Evolutionary conservation across 2,329 filamentous ascomycete species (phyloP), one percentile per base, ranked within the genome.

Genomic region (Coniochaeta sp.): DNA sequence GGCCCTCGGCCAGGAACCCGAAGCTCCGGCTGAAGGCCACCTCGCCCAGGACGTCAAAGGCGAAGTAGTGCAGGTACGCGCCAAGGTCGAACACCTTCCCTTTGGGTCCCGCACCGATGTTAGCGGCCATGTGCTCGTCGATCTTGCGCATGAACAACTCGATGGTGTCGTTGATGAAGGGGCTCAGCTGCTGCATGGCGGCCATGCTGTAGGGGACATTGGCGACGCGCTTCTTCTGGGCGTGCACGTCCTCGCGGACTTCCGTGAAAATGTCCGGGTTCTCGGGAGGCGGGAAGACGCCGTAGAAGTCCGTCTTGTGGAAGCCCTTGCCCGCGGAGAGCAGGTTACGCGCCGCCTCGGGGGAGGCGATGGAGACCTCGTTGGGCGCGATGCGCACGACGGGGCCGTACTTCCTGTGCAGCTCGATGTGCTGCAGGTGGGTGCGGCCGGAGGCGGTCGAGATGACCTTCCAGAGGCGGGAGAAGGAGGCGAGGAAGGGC

Each of bases 211-310:
- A 79, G 0, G 75, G 73, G 31, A 74, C 71, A 47, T 74, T 75
- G 56, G 72, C 73, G 4, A 76, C 72, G 59, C 74, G 71, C 65
- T 80, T 81, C 69, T 79, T 79, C 53, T 71, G 68, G 0, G 76
- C 75, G 60, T 81, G 78, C n/a, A 76, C 72, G 6, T 72, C 67
- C 63, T 80, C 77, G 50, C 76, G 67, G 14, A 69, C 73, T 61
- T 81, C 77, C 33, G 78, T 80, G 64, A 81, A 81, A 60, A 81
- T 79, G 54, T 81, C 77, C 6, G 77, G 76, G 64, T 80, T 79
- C 63, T 78, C 75, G 0, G 75, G 72, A 3, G 77, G 77, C 27
- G 77, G 77, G 58, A 81, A 81, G 6, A 81, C 77, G 33, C 62
- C 66, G 59, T 79, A 79, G 56, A 78, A 79, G 52, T 70, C 64